Conservation (phyloP, 129 eudicot genomes). For the Saussurea involucrata region DNA sequence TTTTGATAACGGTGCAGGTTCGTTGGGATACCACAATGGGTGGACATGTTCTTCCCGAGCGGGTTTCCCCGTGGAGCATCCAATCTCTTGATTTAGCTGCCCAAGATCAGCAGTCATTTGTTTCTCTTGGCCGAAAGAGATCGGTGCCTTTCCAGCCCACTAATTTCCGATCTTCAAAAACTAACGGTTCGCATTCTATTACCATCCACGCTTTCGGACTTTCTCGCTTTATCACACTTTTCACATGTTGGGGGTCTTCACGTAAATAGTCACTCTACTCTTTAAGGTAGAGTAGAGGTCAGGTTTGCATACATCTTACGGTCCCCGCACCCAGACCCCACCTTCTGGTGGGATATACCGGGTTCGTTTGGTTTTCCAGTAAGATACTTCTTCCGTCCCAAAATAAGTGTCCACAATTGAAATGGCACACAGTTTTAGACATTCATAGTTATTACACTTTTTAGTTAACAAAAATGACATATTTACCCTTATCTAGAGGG, state of each 20-base stretch:
- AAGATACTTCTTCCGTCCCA: too few species aligned
- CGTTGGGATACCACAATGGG: constrained; percentile 10
- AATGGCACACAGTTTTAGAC: too few species aligned
- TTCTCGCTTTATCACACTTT: too few species aligned
- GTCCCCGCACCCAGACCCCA: background rate
- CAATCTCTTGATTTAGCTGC: background rate
- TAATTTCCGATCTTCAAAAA: constrained; percentile 9
- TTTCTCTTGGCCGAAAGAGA: constrained; percentile 1
- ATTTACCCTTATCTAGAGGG: too few species aligned
- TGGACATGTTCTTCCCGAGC: background rate
- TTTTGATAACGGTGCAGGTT: constrained; percentile 1
- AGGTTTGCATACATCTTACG: background rate
- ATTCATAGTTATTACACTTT: too few species aligned
- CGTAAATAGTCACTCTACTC: too few species aligned
- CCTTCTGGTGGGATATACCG: background rate
- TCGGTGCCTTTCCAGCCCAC: background rate
- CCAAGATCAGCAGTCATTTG: background rate
- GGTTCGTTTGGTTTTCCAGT: background rate
- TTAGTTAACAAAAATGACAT: too few species aligned
- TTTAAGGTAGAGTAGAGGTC: background rate
- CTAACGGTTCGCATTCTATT: background rate
- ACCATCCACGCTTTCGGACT: too few species aligned
- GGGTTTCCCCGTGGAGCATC: constrained; percentile 33
- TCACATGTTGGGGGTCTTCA: too few species aligned
- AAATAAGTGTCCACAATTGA: too few species aligned